Conservation (phyloP, 1,139 yeast species). For the Geotrichum phurueaensis region DNA sequence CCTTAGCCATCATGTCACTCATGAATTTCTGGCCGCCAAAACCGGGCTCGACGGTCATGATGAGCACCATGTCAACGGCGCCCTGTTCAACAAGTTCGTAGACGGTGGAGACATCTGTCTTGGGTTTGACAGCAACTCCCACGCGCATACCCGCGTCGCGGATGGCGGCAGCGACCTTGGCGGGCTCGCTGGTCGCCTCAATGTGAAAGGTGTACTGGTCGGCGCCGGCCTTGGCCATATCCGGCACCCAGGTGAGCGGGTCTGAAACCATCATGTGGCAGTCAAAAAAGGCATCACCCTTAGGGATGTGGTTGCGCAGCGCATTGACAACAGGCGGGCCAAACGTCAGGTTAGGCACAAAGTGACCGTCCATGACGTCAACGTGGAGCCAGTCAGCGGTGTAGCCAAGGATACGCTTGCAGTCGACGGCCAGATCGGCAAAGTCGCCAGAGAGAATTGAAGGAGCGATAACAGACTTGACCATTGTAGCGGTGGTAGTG, state of each 20-base stretch:
- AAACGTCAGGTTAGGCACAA: conserved; percentile 91
- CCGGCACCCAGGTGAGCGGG: conserved; percentile 93
- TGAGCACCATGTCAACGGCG: conserved; percentile 76
- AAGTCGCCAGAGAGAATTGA: conserved; percentile 90
- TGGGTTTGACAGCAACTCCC: conserved; percentile 93
- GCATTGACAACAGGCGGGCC: conserved; percentile 87
- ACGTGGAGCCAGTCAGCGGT: conserved; percentile 94
- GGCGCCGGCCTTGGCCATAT: conserved; percentile 91
- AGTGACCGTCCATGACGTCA: conserved; percentile 98
- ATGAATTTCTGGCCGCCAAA: conserved; percentile 97
- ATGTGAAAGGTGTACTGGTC: conserved; percentile 95
- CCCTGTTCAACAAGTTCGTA: conserved; percentile 51
- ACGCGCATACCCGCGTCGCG: conserved; percentile 81
- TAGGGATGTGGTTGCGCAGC: conserved; percentile 71
- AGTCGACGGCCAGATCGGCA: conserved; percentile 80
- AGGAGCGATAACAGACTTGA: conserved; percentile 79
- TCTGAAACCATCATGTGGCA: conserved; percentile 98
- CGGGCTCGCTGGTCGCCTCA: conserved; percentile 83
- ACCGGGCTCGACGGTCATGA: conserved; percentile 99
- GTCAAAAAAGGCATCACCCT: conserved; percentile 74
- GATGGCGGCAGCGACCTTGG: conserved; percentile 67
- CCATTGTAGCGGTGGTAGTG: conserved; percentile 25
- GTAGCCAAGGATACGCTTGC: conserved; percentile 69
- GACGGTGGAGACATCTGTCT: conserved; percentile 80
- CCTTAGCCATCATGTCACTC: conserved; percentile 96